Percentiles rank a stretch among this genome's conserved stretches.
Conservation (phyloP, 1,139 yeast genomes). For the Torulaspora pretoriensis region DNA sequence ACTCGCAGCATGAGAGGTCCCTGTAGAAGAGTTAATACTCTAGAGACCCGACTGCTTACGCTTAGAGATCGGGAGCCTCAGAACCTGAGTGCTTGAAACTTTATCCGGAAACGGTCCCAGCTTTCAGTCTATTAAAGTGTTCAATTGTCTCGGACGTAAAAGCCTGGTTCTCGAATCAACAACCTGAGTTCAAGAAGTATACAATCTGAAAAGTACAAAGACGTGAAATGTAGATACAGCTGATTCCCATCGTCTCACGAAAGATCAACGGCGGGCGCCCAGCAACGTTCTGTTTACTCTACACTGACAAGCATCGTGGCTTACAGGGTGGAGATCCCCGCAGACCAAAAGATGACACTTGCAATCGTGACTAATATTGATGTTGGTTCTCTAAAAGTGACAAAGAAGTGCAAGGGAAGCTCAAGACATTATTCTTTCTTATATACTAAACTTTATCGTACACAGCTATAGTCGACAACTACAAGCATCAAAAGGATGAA, state of each 20-base stretch:
- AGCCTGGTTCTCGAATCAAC: too few species aligned
- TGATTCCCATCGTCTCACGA: constrained; percentile 42
- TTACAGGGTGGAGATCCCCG: constrained; percentile 13
- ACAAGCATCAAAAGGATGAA: not conserved
- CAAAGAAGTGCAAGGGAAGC: not conserved
- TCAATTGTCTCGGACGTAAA: too few species aligned
- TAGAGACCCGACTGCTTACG: too few species aligned
- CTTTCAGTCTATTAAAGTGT: too few species aligned
- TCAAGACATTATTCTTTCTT: not conserved
- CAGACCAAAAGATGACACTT: constrained; percentile 3
- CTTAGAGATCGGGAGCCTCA: too few species aligned
- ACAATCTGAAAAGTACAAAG: not conserved
- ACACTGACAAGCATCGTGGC: constrained; percentile 34
- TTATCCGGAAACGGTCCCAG: too few species aligned
- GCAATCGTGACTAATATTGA: constrained; percentile 21
- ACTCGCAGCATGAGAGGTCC: too few species aligned
- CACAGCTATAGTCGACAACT: not conserved
- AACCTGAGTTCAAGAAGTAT: too few species aligned
- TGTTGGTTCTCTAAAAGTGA: constrained; percentile 20
- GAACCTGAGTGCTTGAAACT: too few species aligned
- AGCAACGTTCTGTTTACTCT: constrained; percentile 41
- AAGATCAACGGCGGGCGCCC: constrained; percentile 43
- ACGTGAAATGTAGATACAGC: constrained; percentile 40
- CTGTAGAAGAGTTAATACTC: too few species aligned
- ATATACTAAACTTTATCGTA: not conserved